Conservation (phyloP, 2,329 filamentous ascomycete species). For the Curvularia sp. region DNA sequence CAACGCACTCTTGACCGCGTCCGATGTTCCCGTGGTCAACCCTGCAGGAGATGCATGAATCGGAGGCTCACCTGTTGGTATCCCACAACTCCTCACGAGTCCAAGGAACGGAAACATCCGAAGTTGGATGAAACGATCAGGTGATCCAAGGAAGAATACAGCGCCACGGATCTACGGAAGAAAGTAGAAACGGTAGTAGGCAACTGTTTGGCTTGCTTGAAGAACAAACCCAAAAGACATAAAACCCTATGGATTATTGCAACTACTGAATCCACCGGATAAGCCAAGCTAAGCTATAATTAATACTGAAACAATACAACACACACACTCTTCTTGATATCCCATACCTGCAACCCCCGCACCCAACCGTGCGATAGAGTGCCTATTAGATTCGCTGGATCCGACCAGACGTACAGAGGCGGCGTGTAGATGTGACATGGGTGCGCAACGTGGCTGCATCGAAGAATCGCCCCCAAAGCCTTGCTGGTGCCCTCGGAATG, state of each 20-base stretch:
- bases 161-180: not conserved
- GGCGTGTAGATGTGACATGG: not conserved
- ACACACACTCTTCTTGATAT: not conserved
- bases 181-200: not conserved
- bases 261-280: not conserved
- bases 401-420: not conserved
- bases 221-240: not conserved
- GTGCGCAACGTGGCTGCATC: not conserved
- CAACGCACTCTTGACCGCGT: not conserved
- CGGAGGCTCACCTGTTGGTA: not conserved
- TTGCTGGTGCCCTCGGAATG: no score
- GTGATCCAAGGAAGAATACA: no score
- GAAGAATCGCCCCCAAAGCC: not conserved
- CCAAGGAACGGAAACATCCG: no score
- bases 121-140: no score
- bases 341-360: not conserved
- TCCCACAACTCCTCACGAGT: not conserved
- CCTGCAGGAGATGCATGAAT: not conserved
- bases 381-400: not conserved
- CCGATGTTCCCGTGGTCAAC: not conserved
- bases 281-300: not conserved
- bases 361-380: not conserved
- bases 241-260: not conserved
- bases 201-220: not conserved
- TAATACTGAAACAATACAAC: not conserved